phyloP scores from a whole-genome alignment of 1,139 yeast genomes.

The Protomyces inundatus region DNA sequence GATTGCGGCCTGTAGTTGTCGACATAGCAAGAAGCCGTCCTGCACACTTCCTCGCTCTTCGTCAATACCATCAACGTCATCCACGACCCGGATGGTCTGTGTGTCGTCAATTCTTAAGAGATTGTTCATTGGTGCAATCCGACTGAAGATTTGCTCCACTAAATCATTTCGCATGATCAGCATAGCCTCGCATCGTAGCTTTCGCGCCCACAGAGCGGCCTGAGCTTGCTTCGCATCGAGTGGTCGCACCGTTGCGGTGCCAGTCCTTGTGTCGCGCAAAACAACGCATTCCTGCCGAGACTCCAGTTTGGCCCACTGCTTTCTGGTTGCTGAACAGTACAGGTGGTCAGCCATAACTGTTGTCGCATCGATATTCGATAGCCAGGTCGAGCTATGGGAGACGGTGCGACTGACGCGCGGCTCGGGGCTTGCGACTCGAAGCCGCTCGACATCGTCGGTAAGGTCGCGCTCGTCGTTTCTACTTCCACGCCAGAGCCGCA shows the following conservation, averaged over 20 bases:
- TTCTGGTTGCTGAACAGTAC: neutral
- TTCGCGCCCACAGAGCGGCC: neutral
- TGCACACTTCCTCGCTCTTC: neutral
- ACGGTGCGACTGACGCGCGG: neutral
- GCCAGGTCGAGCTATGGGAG: neutral
- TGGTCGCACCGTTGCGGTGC: neutral
- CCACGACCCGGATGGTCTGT: neutral
- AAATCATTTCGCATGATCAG: neutral
- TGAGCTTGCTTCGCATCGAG: neutral
- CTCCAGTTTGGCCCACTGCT: constrained; percentile 3
- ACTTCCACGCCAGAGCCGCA: neutral
- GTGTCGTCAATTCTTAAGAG: neutral
- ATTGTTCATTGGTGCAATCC: constrained; percentile 3
- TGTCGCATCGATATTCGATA: constrained; percentile 8
- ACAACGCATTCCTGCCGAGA: neutral
- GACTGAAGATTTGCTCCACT: neutral
- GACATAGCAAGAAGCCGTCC: constrained; percentile 1
- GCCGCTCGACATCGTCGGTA: neutral
- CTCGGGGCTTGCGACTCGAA: neutral
- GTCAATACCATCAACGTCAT: neutral
- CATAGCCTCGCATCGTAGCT: constrained; percentile 7
- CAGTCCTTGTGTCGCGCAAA: neutral
- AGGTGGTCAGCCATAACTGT: constrained; percentile 28
- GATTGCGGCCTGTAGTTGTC: constrained; percentile 5
- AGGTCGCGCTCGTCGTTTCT: no score